phyloP scores from a whole-genome alignment of 805 yeast species.

The Wickerhamiella sergipiensis region DNA sequence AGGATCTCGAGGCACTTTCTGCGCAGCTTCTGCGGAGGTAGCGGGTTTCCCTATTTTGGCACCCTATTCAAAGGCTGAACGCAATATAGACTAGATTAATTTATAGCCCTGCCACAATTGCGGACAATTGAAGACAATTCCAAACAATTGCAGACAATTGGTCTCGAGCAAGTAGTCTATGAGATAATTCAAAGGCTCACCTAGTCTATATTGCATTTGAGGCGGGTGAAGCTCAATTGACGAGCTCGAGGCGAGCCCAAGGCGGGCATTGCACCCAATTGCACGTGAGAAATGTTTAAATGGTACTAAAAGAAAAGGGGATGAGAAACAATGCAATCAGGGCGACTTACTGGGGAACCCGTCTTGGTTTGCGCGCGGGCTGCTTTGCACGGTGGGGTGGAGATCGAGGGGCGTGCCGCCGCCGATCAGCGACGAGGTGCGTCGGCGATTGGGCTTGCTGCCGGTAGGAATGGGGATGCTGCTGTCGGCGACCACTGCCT shows the following conservation, averaged over 20 bases:
- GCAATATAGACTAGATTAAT: too few relatives aligned
- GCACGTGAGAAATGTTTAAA: neutral
- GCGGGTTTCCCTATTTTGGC: too few relatives aligned
- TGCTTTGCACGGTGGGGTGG: conserved; percentile 4
- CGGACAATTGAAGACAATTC: too few relatives aligned
- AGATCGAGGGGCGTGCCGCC: conserved; percentile 14
- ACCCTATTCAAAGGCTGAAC: too few relatives aligned
- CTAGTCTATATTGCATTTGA: neutral
- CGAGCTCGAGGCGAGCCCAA: too few relatives aligned
- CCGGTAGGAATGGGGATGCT: neutral
- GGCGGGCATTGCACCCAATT: too few relatives aligned
- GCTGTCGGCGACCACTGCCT: neutral
- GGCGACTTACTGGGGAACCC: neutral
- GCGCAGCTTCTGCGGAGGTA: conserved; percentile 15
- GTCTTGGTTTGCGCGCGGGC: neutral
- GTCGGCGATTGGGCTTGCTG: conserved; percentile 5
- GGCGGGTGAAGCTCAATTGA: neutral
- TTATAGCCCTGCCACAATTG: too few relatives aligned
- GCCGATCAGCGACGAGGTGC: conserved; percentile 15
- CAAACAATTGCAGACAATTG: too few relatives aligned
- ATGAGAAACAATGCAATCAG: neutral
- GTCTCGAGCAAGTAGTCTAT: too few relatives aligned
- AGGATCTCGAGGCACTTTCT: conserved; percentile 69
- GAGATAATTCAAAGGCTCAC: too few relatives aligned
- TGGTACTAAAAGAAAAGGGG: neutral